Conservation (phyloP, 257 asterid species). For the Penstemon barbatus region DNA sequence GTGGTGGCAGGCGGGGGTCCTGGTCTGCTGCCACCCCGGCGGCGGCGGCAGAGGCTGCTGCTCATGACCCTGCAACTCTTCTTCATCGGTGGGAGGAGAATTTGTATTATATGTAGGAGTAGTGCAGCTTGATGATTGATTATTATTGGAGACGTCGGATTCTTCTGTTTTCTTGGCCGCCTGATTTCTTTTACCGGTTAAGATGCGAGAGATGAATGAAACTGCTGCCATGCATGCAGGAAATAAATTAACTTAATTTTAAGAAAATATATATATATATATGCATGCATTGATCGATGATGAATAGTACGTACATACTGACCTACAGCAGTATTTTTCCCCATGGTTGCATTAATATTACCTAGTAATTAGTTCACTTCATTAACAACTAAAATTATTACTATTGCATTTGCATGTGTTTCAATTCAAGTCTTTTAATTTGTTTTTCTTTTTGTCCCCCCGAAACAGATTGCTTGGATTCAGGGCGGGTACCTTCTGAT, state of each 20-base stretch:
- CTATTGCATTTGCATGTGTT: no score
- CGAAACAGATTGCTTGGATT: no score
- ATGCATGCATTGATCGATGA: no score
- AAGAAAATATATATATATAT: neutral
- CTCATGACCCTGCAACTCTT: slow-evolving; percentile 19
- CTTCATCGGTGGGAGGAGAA: slow-evolving; percentile 14
- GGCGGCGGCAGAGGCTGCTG: slow-evolving; percentile 35
- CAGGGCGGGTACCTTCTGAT: no score
- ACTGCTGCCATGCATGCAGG: neutral
- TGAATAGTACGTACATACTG: neutral
- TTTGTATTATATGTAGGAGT: neutral
- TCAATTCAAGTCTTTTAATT: no score
- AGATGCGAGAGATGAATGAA: slow-evolving; percentile 17
- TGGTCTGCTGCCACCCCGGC: slow-evolving; percentile 13
- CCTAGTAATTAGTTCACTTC: no score
- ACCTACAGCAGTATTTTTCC: slow-evolving; percentile 34
- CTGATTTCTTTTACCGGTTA: neutral
- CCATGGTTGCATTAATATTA: neutral
- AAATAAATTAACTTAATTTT: neutral
- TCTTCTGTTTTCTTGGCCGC: slow-evolving; percentile 4
- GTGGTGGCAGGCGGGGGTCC: slow-evolving; percentile 37
- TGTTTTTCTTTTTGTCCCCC: no score
- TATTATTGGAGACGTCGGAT: neutral
- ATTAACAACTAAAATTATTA: no score
- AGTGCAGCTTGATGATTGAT: neutral